Evolutionary conservation across 805 yeast species (phyloP).

Genomic region (Zygosaccharomyces pseudorouxii): DNA sequence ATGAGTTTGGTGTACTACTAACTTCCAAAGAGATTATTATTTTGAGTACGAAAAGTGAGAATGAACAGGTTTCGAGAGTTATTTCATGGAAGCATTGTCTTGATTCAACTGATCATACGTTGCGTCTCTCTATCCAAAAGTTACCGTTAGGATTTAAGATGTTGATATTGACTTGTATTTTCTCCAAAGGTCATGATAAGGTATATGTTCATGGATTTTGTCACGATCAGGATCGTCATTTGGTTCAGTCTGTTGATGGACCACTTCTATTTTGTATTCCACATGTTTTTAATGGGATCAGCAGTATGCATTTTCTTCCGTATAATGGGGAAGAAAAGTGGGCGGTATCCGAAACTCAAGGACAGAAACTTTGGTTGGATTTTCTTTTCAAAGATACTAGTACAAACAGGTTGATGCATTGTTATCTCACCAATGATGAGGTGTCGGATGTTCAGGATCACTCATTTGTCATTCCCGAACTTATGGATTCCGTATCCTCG

Average conservation of each 20-base stretch:
- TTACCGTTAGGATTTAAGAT: slow-evolving; percentile 11
- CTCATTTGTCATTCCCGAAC: neutral
- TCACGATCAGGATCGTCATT: slow-evolving; percentile 6
- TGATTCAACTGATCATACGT: slow-evolving; percentile 49
- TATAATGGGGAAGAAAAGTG: neutral
- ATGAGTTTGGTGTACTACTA: slow-evolving; percentile 45
- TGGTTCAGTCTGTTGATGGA: slow-evolving; percentile 17
- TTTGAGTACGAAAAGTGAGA: slow-evolving; percentile 34
- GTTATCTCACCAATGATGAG: slow-evolving; percentile 5
- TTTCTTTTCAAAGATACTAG: slow-evolving; percentile 7
- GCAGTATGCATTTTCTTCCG: slow-evolving; percentile 5
- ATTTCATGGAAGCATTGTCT: slow-evolving; percentile 73
- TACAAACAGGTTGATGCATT: slow-evolving; percentile 6
- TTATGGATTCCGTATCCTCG: neutral
- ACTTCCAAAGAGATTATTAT: slow-evolving; percentile 66
- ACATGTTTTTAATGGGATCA: slow-evolving; percentile 12
- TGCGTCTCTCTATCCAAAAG: slow-evolving; percentile 38
- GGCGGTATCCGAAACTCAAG: neutral
- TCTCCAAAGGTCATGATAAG: slow-evolving; percentile 19
- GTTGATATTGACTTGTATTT: slow-evolving; percentile 16
- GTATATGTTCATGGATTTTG: slow-evolving; percentile 23
- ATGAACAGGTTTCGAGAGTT: slow-evolving; percentile 39
- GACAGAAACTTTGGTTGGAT: slow-evolving; percentile 2
- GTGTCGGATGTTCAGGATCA: neutral
- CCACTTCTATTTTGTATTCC: slow-evolving; percentile 19